phyloP scores from a whole-genome alignment of 106 monocot species.

The Apostasia ramifera region DNA sequence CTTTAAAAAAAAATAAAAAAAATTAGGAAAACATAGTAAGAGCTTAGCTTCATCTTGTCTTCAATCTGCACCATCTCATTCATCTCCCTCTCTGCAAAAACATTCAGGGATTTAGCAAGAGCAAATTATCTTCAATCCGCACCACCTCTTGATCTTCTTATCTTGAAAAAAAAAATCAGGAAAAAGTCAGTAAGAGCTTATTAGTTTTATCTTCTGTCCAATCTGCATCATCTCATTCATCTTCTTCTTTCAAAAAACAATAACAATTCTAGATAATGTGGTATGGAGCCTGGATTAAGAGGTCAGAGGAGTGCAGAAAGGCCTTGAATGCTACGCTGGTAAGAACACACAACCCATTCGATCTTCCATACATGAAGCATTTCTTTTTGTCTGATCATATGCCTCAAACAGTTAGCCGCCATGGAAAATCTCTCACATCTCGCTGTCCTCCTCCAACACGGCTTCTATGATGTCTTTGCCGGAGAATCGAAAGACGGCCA shows the following conservation, averaged over 20 bases:
- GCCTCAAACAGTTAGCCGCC: conserved; percentile 15
- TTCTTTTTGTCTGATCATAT: background rate
- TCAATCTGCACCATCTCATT: too few relatives aligned
- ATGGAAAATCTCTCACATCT: conserved; percentile 14
- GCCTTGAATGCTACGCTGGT: conserved; percentile 14
- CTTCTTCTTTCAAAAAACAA: too few relatives aligned
- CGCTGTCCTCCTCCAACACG: conserved; percentile 20
- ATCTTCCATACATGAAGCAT: background rate
- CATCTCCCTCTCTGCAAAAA: too few relatives aligned
- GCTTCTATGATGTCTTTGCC: conserved; percentile 22
- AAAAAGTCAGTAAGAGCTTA: too few relatives aligned
- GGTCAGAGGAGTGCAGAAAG: conserved; percentile 14
- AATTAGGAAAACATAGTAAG: too few relatives aligned
- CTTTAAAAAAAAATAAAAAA: too few relatives aligned
- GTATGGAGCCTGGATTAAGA: conserved; percentile 38
- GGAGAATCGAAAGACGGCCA: conserved; percentile 26
- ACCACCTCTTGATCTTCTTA: too few relatives aligned
- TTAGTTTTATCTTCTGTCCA: too few relatives aligned
- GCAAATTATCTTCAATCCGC: too few relatives aligned
- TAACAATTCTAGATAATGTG: conserved; percentile 26
- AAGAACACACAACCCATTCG: background rate
- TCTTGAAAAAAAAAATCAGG: too few relatives aligned
- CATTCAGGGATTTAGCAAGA: too few relatives aligned
- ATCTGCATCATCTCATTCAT: background rate
- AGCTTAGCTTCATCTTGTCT: too few relatives aligned